phyloP scores from a whole-genome alignment of 345 rosid species.

The Eucalyptus sp. region DNA sequence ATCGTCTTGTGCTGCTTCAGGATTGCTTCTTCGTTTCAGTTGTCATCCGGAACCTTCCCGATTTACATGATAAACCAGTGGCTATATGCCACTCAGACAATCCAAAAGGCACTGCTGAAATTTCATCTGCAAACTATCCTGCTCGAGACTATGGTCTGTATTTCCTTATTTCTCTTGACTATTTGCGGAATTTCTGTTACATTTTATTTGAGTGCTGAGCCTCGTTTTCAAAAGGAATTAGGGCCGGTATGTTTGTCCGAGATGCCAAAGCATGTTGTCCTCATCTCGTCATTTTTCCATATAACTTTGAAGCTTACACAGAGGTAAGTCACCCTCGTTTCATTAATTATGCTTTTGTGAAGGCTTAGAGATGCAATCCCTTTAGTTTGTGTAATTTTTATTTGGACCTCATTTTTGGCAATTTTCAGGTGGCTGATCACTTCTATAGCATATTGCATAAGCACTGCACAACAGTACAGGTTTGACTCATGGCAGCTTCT shows the following conservation, averaged over 20 bases:
- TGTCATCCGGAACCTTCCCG: slow-evolving; percentile 60
- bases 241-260: slow-evolving; percentile 93
- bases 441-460: slow-evolving; percentile 79
- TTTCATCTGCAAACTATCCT: slow-evolving; percentile 93
- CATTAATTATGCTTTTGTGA: background rate
- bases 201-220: background rate
- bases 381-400: background rate
- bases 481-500: background rate
- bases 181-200: background rate
- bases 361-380: background rate
- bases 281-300: slow-evolving; percentile 70
- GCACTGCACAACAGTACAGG: slow-evolving; percentile 83
- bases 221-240: slow-evolving; percentile 37
- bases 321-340: slow-evolving; percentile 28
- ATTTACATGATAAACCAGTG: slow-evolving; percentile 72
- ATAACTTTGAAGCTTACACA: slow-evolving; percentile 84
- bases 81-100: slow-evolving; percentile 92
- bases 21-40: slow-evolving; percentile 95
- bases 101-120: slow-evolving; percentile 94
- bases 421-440: slow-evolving; percentile 84
- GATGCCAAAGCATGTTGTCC: slow-evolving; percentile 88
- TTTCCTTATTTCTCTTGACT: slow-evolving; percentile 1
- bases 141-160: slow-evolving; percentile 82
- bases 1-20: slow-evolving; percentile 23
- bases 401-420: background rate